phyloP scores from a whole-genome alignment of 257 asterid genomes.

The Solanum chmielewskii region DNA sequence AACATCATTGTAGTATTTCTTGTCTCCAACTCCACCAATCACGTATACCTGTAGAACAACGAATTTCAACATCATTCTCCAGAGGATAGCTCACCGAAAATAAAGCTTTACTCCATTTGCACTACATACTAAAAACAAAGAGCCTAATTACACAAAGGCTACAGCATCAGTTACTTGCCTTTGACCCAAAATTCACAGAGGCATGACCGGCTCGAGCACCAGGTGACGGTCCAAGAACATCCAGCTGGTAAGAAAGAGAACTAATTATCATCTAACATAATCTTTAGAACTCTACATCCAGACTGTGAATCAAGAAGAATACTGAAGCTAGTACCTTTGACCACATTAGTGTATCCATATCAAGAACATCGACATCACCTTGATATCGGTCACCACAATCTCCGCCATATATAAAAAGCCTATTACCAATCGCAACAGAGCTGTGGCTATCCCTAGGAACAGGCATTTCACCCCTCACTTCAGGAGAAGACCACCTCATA shows the following conservation, averaged over 20 bases:
- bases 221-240: slow-evolving; percentile 44
- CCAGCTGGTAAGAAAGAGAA: slow-evolving; percentile 28
- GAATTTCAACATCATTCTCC: background rate
- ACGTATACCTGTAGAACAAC: slow-evolving; percentile 45
- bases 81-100: background rate
- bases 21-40: slow-evolving; percentile 87
- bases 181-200: slow-evolving; percentile 67
- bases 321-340: slow-evolving; percentile 39
- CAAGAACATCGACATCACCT: slow-evolving; percentile 62
- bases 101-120: background rate
- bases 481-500: slow-evolving; percentile 76
- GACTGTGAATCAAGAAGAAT: background rate
- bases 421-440: slow-evolving; percentile 52
- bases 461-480: slow-evolving; percentile 41
- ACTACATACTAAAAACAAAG: background rate
- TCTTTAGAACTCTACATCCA: background rate
- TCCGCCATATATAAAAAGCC: slow-evolving; percentile 67
- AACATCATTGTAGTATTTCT: slow-evolving; percentile 62
- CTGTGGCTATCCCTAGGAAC: slow-evolving; percentile 84
- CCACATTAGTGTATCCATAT: slow-evolving; percentile 55
- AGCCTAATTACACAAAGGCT: background rate
- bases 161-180: slow-evolving; percentile 36
- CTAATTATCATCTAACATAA: background rate
- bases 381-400: slow-evolving; percentile 88
- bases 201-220: slow-evolving; percentile 92